Evolutionary conservation across 202 grass and related monocot species (phyloP).

Genomic region (Eragrostis tef): DNA sequence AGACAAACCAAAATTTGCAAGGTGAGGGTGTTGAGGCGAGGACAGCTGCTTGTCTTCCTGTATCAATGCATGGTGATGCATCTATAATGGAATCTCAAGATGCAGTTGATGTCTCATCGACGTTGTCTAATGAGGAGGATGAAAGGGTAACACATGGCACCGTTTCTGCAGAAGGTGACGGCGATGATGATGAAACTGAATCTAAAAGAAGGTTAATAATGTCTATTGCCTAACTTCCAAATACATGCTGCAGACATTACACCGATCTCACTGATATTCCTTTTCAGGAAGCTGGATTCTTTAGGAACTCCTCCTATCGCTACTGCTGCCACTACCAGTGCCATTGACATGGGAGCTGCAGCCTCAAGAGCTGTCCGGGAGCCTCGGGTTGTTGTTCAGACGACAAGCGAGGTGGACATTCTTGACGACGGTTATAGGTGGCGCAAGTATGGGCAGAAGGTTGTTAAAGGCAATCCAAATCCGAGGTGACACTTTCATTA

Average conservation of each 20-base stretch:
- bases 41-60: conserved; percentile 42
- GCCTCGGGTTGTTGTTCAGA: conserved; percentile 93
- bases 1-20: conserved; percentile 55
- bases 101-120: conserved; percentile 71
- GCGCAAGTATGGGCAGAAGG: conserved; percentile 99
- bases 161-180: conserved; percentile 58
- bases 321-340: conserved; percentile 40
- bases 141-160: conserved; percentile 70
- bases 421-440: conserved; percentile 95
- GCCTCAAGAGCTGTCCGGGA: conserved; percentile 82
- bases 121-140: conserved; percentile 78
- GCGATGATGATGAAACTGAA: conserved; percentile 80
- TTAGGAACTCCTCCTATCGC: conserved; percentile 43
- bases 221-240: background rate
- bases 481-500: conserved; percentile 59
- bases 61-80: conserved; percentile 41
- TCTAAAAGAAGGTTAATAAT: conserved; percentile 88
- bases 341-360: conserved; percentile 71
- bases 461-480: conserved; percentile 99
- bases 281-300: conserved; percentile 82
- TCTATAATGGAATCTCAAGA: conserved; percentile 60
- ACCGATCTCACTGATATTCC: conserved; percentile 41
- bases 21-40: conserved; percentile 47
- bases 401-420: conserved; percentile 95
- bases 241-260: background rate